Conservation (phyloP, 2,329 filamentous ascomycete genomes). For the Fusarium metavorans region DNA sequence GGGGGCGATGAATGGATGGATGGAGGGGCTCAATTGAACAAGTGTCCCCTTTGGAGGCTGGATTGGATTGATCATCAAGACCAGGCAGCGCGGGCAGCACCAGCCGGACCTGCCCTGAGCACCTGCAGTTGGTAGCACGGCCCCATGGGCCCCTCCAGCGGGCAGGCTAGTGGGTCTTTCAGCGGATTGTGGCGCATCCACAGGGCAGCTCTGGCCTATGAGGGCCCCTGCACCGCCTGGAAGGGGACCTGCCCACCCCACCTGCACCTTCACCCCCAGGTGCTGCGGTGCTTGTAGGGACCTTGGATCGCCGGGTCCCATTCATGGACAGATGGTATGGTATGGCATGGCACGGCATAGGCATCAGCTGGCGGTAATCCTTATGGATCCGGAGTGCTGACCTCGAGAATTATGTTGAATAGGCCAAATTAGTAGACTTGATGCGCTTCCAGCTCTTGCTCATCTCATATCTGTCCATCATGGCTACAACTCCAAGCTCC, state of each 20-base stretch:
- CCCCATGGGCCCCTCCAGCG: conserved; percentile 28
- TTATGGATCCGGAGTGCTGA: neutral
- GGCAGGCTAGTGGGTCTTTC: conserved; percentile 14
- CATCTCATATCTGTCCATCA: neutral
- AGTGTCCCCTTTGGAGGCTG: conserved; percentile 53
- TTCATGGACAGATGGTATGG: neutral
- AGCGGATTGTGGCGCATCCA: conserved; percentile 5
- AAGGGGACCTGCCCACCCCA: neutral
- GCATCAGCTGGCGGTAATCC: neutral
- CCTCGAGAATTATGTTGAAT: neutral
- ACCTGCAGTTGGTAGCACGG: conserved; percentile 32
- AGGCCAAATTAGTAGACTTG: neutral
- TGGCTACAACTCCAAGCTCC: neutral
- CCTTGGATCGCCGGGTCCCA: neutral
- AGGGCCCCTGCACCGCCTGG: neutral
- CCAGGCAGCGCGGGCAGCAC: neutral
- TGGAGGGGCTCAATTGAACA: conserved; percentile 54
- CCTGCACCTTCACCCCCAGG: neutral
- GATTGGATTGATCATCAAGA: conserved; percentile 27
- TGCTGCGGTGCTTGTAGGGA: neutral
- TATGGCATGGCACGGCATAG: neutral
- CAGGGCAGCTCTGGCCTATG: neutral
- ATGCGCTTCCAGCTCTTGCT: neutral
- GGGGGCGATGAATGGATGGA: conserved; percentile 19
- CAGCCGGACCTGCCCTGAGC: neutral